phyloP scores from a whole-genome alignment of 2,329 filamentous ascomycete species.

The Pseudocercospora fijiensis region DNA sequence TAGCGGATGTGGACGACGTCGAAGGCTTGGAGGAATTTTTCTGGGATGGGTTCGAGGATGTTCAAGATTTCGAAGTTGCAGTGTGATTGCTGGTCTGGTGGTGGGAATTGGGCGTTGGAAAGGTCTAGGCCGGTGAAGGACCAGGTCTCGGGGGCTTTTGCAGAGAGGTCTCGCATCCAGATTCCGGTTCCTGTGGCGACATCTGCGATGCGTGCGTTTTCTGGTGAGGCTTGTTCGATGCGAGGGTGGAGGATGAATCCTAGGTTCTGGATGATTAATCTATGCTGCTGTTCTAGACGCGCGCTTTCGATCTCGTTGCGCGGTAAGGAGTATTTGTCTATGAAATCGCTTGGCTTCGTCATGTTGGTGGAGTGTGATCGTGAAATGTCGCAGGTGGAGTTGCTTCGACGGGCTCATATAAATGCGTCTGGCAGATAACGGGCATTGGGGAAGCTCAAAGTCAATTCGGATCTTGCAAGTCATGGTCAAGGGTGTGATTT shows the following conservation, averaged over 20 bases:
- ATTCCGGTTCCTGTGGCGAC: slow-evolving; percentile 28
- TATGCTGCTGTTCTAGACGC: slow-evolving; percentile 25
- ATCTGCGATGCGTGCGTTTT: slow-evolving; percentile 24
- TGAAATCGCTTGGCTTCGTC: neutral
- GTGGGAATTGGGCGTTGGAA: slow-evolving; percentile 24
- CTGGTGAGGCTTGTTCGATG: slow-evolving; percentile 16
- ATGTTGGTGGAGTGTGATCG: neutral
- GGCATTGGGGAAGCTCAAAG: neutral
- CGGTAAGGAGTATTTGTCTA: slow-evolving; percentile 20
- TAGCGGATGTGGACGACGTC: slow-evolving; percentile 29
- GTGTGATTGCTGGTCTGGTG: neutral
- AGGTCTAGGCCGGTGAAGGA: slow-evolving; percentile 26
- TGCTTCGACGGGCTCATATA: neutral
- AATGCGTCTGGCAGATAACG: neutral
- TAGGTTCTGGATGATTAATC: slow-evolving; percentile 14
- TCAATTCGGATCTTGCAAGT: neutral
- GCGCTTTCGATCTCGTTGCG: slow-evolving; percentile 23
- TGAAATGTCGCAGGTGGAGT: neutral
- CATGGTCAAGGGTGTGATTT: neutral
- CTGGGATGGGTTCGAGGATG: slow-evolving; percentile 22
- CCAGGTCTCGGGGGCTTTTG: neutral
- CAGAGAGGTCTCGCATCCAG: slow-evolving; percentile 24
- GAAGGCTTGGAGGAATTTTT: slow-evolving; percentile 12
- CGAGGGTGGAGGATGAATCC: slow-evolving; percentile 25
- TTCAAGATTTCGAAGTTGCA: slow-evolving; percentile 19